Evolutionary conservation across 164 flowering plant genomes (phyloP).

Genomic region (Macadamia integrifolia): DNA sequence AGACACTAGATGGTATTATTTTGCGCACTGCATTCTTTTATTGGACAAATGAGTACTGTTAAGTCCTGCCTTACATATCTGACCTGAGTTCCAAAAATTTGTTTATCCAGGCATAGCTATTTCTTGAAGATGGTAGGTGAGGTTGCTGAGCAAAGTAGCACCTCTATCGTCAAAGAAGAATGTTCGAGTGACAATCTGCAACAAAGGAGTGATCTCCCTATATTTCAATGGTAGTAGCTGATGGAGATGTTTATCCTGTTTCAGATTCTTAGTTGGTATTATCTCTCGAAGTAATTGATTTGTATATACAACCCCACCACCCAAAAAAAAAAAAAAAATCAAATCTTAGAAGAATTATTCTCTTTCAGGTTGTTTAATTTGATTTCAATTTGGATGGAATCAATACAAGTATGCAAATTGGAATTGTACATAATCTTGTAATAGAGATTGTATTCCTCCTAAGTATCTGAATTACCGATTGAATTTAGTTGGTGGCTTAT

Average conservation of each 20-base stretch:
- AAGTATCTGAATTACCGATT: too few relatives aligned
- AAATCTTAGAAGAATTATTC: neutral
- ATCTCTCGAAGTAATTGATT: neutral
- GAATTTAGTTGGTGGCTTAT: too few relatives aligned
- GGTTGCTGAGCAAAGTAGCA: conserved; percentile 31
- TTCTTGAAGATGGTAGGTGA: conserved; percentile 74
- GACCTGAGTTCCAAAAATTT: neutral
- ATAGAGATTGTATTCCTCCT: neutral
- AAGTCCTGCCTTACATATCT: neutral
- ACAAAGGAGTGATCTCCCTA: conserved; percentile 47
- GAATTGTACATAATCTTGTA: neutral
- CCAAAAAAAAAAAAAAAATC: too few relatives aligned
- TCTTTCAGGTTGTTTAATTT: neutral
- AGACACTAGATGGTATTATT: conserved; percentile 78
- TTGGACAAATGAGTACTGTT: neutral
- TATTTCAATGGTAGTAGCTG: conserved; percentile 28
- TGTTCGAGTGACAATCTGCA: conserved; percentile 15
- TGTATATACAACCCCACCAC: neutral
- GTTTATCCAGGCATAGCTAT: conserved; percentile 76
- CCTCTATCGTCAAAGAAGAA: conserved; percentile 16
- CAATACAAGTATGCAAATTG: neutral
- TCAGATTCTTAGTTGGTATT: neutral
- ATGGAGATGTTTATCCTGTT: neutral
- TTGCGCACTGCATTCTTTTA: neutral
- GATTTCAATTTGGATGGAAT: neutral